phyloP scores from a whole-genome alignment of 2,329 filamentous ascomycete species.

The Fusarium acutatum region DNA sequence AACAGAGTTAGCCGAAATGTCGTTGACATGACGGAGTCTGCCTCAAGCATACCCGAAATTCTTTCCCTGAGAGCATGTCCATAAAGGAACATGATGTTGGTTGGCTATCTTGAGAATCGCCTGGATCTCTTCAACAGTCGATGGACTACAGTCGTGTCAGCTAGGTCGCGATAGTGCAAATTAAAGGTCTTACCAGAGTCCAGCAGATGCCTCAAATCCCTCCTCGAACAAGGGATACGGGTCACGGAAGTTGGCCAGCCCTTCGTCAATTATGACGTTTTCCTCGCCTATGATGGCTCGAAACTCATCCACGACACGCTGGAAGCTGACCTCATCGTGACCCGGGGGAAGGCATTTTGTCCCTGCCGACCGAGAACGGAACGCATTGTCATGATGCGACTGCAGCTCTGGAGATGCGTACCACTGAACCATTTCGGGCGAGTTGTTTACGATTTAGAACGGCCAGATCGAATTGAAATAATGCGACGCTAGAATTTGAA shows the following conservation, averaged over 20 bases:
- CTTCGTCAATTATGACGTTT: neutral
- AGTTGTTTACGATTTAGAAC: no score
- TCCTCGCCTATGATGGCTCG: neutral
- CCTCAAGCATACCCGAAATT: neutral
- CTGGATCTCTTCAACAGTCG: neutral
- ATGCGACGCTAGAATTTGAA: neutral
- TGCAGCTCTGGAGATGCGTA: neutral
- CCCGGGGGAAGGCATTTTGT: neutral
- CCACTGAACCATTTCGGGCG: neutral
- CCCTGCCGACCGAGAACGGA: neutral
- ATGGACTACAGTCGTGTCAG: neutral
- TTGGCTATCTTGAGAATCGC: neutral
- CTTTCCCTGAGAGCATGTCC: neutral
- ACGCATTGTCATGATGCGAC: neutral
- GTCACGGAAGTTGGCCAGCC: neutral
- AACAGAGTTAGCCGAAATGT: neutral
- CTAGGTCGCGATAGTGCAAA: neutral
- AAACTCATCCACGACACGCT: neutral
- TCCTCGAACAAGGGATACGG: neutral
- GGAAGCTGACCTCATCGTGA: neutral
- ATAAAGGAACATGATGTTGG: neutral
- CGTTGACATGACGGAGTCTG: neutral
- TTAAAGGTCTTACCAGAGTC: neutral
- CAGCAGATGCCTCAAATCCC: neutral
- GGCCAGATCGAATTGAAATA: no score